Evolutionary conservation across 345 rosid species (phyloP), one percentile per base, ranked within the genome.

Genomic region (Abelmoschus esculentus): DNA sequence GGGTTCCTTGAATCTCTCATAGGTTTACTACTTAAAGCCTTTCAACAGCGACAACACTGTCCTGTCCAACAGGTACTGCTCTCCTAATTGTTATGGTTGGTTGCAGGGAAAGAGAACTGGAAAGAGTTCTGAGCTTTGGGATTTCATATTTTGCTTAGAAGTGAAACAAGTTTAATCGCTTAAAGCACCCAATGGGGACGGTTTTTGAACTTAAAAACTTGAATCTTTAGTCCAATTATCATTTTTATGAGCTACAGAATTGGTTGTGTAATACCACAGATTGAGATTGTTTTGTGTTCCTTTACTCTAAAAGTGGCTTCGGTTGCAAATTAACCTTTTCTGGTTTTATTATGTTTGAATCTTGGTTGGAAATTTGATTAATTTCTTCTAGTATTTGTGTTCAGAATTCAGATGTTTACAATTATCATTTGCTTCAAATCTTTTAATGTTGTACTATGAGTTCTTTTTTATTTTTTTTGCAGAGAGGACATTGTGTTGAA

Each of bases 401-500:
- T 64, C 36, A 28, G 56, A 26, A 54, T 64, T 64, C 36, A 28
- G 56, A 26, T 65, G 38, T 28, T 15, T 44, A 65, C 4, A 5
- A 46, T 22, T 22, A 2, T 64, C n/a, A 42, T 64, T 64, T 44
- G 17, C 18, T 44, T 19, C 36, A 22, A 61, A 0, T 32, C 7
- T 46, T 14, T 46, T 14, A 2, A 65, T 44, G 34, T 34, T 42
- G 42, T 66, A 38, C 5, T 2, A 42, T 70, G 68, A 42, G 5
- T 28, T 4, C 2, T 15, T 6, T 22, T 57, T 47, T 42, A 57
- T 4, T 1, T 15, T 6, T 22, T 57, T 47, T 42, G 62, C 72
- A 40, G 77, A 32, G 50, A 32, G 64, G 57, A 49, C 57, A 65
- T 70, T 70, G 44, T 65, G 52, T 40, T 29, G 64, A 65, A 29